Percentiles rank a stretch among this genome's conserved stretches.
These are phyloP conservation scores for Saccharomycopsis fodiens DNA, from an alignment of 805 yeast genomes.

Conservation along the genomic window DNA sequence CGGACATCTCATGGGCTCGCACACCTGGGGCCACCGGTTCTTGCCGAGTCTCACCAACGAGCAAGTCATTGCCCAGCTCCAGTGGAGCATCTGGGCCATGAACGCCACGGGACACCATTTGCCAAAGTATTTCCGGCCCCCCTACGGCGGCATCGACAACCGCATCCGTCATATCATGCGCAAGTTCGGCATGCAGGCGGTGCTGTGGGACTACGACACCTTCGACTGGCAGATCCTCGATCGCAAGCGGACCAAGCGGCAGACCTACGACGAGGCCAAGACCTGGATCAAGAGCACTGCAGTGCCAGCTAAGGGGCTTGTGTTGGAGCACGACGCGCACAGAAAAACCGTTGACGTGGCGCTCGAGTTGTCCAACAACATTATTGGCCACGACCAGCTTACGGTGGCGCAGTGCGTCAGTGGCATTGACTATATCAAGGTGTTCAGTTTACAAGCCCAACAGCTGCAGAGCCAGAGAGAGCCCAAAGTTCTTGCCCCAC, in stretches of 20 bases:
- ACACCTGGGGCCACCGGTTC: slow-evolving; percentile 89
- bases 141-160: slow-evolving; percentile 91
- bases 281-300: slow-evolving; percentile 35
- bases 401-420: slow-evolving; percentile 76
- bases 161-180: slow-evolving; percentile 72
- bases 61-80: slow-evolving; percentile 77
- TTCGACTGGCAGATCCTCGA: slow-evolving; percentile 79
- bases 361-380: slow-evolving; percentile 42
- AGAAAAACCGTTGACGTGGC: slow-evolving; percentile 62
- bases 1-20: slow-evolving; percentile 82
- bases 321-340: slow-evolving; percentile 82
- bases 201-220: slow-evolving; percentile 86
- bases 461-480: too few relatives aligned
- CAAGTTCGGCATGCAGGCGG: slow-evolving; percentile 81
- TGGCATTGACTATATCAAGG: slow-evolving; percentile 52
- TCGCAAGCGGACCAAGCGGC: slow-evolving; percentile 41
- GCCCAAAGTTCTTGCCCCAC: too few relatives aligned
- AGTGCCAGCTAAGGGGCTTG: slow-evolving; percentile 42
- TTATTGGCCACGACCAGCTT: slow-evolving; percentile 54
- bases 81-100: slow-evolving; percentile 98
- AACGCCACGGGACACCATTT: slow-evolving; percentile 83
- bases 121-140: slow-evolving; percentile 94
- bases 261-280: slow-evolving; percentile 48
- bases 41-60: slow-evolving; percentile 74
- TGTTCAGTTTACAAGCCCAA: slow-evolving; percentile 20